Evolutionary conservation across 441 rosid genomes (phyloP).

Genomic region (Macaranga tanarius): DNA sequence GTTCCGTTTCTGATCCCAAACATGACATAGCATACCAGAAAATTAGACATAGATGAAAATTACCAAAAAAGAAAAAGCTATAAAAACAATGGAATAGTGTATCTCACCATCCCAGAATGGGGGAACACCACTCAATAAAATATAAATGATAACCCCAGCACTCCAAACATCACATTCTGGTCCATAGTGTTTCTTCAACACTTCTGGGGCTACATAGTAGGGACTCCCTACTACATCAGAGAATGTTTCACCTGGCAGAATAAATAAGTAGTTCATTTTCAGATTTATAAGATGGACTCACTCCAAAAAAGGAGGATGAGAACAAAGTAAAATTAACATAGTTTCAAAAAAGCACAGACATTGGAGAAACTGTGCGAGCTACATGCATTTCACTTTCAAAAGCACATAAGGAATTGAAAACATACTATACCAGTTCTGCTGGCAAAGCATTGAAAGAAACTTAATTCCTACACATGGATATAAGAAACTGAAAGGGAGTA

Average conservation of each 20-base stretch:
- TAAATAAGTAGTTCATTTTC: background rate
- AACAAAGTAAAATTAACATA: background rate
- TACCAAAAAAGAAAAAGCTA: slow-evolving; percentile 2
- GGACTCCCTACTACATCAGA: slow-evolving; percentile 95
- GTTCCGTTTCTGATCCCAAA: slow-evolving; percentile 75
- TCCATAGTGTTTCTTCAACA: slow-evolving; percentile 77
- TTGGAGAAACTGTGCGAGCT: background rate
- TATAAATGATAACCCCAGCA: slow-evolving; percentile 93
- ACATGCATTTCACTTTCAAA: background rate
- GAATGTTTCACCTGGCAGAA: slow-evolving; percentile 68
- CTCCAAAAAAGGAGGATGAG: background rate
- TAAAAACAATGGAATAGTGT: slow-evolving; percentile 5
- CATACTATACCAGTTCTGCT: background rate
- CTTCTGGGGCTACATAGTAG: slow-evolving; percentile 97
- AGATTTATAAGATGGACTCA: too few relatives aligned
- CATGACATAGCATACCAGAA: slow-evolving; percentile 14
- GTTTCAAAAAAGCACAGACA: background rate
- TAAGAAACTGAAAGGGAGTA: too few relatives aligned
- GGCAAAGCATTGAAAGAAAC: background rate
- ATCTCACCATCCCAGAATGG: slow-evolving; percentile 97
- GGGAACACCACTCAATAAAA: slow-evolving; percentile 86
- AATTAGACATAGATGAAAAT: slow-evolving; percentile 22
- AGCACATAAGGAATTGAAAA: background rate
- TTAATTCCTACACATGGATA: too few relatives aligned
- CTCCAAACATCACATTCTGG: slow-evolving; percentile 97